These are phyloP conservation scores for Cephalotrichum gorgonifer DNA, from an alignment of 2,329 filamentous ascomycete species.

Conservation along the genomic window DNA sequence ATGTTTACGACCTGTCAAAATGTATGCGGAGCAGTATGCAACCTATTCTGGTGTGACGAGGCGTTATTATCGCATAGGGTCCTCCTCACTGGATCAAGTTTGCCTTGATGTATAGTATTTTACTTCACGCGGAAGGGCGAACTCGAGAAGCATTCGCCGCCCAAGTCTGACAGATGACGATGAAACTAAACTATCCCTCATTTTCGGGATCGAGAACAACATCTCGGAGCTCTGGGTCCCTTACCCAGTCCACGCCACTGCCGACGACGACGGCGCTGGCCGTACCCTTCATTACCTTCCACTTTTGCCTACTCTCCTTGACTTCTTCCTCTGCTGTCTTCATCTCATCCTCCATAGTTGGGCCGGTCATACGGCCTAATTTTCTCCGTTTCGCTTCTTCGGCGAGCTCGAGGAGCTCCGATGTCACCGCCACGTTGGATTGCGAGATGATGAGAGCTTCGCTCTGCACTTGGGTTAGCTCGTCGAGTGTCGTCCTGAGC, in stretches of 20 bases:
- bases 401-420: slow-evolving; percentile 52
- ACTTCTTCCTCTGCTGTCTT: slow-evolving; percentile 47
- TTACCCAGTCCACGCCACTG: slow-evolving; percentile 74
- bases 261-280: slow-evolving; percentile 70
- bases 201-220: slow-evolving; percentile 61
- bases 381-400: slow-evolving; percentile 42
- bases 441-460: slow-evolving; percentile 45
- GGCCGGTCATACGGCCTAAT: slow-evolving; percentile 42
- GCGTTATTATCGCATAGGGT: too few relatives aligned
- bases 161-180: too few relatives aligned
- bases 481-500: slow-evolving; percentile 37
- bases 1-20: too few relatives aligned
- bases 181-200: slow-evolving; percentile 24
- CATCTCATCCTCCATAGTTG: slow-evolving; percentile 43
- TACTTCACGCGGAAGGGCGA: too few relatives aligned
- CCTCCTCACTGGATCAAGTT: too few relatives aligned
- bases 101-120: too few relatives aligned
- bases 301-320: slow-evolving; percentile 52
- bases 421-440: slow-evolving; percentile 53
- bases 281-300: slow-evolving; percentile 67
- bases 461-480: slow-evolving; percentile 46
- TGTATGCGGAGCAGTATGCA: too few relatives aligned
- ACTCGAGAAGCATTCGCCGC: too few relatives aligned
- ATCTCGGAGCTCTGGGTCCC: slow-evolving; percentile 54
- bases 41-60: too few relatives aligned